Evolutionary conservation across 2,329 filamentous ascomycete genomes (phyloP).

Genomic region (Curvularia lunata): DNA sequence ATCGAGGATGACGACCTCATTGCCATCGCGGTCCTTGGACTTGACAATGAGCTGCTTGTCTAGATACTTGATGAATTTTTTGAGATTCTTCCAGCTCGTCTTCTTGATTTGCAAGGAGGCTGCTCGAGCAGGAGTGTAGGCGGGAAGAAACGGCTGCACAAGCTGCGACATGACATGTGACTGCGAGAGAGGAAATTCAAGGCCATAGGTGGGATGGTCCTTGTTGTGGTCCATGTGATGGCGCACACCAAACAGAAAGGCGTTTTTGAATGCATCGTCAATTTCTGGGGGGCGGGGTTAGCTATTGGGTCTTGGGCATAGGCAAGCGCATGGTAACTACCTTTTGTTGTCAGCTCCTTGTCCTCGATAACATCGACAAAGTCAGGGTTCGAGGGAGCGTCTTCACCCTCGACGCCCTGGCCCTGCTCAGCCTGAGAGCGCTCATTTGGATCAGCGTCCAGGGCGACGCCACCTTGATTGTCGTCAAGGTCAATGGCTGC

Average conservation of each 20-base stretch:
- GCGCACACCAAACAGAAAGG: slow-evolving; percentile 68
- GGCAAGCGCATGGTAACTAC: slow-evolving; percentile 40
- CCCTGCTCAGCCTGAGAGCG: slow-evolving; percentile 43
- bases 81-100: slow-evolving; percentile 72
- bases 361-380: slow-evolving; percentile 52
- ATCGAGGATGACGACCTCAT: slow-evolving; percentile 68
- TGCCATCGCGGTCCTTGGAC: slow-evolving; percentile 68
- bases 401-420: slow-evolving; percentile 43
- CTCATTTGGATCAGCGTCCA: slow-evolving; percentile 40
- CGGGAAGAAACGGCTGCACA: slow-evolving; percentile 70
- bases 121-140: slow-evolving; percentile 61
- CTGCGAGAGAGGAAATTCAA: slow-evolving; percentile 68
- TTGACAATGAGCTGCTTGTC: slow-evolving; percentile 69
- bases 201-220: slow-evolving; percentile 58
- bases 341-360: slow-evolving; percentile 63
- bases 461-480: slow-evolving; percentile 56
- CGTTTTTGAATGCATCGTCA: slow-evolving; percentile 68
- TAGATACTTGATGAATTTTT: slow-evolving; percentile 72
- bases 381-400: slow-evolving; percentile 41
- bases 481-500: slow-evolving; percentile 52
- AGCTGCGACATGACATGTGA: slow-evolving; percentile 68
- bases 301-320: background rate
- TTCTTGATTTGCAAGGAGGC: slow-evolving; percentile 71
- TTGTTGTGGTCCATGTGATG: slow-evolving; percentile 65
- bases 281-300: slow-evolving; percentile 59